Percentiles rank a stretch among this genome's conserved stretches.
Conservation (phyloP, 805 yeast genomes). For the Komagataella pseudopastoris region DNA sequence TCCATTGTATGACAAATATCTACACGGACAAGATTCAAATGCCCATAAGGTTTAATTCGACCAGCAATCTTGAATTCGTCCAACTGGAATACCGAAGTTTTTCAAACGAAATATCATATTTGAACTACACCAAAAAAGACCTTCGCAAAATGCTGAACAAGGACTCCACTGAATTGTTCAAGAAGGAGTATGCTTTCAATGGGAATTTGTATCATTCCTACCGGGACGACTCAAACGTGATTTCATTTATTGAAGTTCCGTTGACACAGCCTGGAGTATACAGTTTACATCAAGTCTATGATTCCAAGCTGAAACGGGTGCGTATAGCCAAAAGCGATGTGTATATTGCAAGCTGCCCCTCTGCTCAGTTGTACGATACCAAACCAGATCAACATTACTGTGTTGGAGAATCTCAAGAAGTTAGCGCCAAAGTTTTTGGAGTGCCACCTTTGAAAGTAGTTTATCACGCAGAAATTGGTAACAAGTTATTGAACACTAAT, state of each 20-base stretch:
- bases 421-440: slow-evolving; percentile 47
- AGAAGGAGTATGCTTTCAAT: slow-evolving; percentile 1
- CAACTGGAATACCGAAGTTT: slow-evolving; percentile 52
- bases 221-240: slow-evolving; percentile 6
- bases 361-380: slow-evolving; percentile 33
- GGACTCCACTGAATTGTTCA: slow-evolving; percentile 11
- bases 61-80: slow-evolving; percentile 54
- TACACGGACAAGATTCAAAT: slow-evolving; percentile 24
- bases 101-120: slow-evolving; percentile 27
- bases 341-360: slow-evolving; percentile 67
- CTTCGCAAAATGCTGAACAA: slow-evolving; percentile 23
- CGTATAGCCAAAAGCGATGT: slow-evolving; percentile 49
- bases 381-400: slow-evolving; percentile 36
- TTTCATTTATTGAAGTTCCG: slow-evolving; percentile 54
- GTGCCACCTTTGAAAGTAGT: slow-evolving; percentile 62
- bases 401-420: slow-evolving; percentile 39
- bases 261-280: slow-evolving; percentile 66
- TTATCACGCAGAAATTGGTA: slow-evolving; percentile 33
- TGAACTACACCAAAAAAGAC: slow-evolving; percentile 46
- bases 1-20: slow-evolving; percentile 41
- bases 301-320: slow-evolving; percentile 37
- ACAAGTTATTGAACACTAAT: slow-evolving; percentile 14
- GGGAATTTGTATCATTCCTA: slow-evolving; percentile 1
- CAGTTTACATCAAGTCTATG: slow-evolving; percentile 52
- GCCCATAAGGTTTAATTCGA: slow-evolving; percentile 73